Base-by-base conservation (phyloP, 805 yeast genomes). In the Ogataea methylovora region DNA sequence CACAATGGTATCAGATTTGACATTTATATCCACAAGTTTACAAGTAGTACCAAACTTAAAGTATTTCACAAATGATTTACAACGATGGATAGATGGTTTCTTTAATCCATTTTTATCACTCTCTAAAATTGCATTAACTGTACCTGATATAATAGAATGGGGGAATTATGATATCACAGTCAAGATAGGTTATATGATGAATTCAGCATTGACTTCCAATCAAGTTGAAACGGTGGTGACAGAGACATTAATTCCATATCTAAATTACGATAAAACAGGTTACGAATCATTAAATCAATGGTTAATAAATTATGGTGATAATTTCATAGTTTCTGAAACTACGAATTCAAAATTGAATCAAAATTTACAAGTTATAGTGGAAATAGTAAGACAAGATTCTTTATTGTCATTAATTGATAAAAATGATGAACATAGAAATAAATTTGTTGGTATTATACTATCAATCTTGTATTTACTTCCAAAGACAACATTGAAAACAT, bases 401-500 rank as follows among this genome's bases (percentile, higher is more conserved):
- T 31, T 54, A 2, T 10, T 52, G 12, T 25, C 14, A 10, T 26
- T 34, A 2, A 20, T 55, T 8, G 30, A 39, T 4, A 27, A 10
- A 0, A 15, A 26, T 10, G 20, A 24, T 4, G 10, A 28, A 1
- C n/a, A 36, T 8, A 29, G 31, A 4, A 22, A 36, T 12, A 20
- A 41, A 7, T 46, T 54, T 37, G 49, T 46, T 5, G 26, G 37
- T 7, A 39, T 41, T 4, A 20, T 55, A 0, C 11, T 56, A 8
- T 31, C 55, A 2, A 37, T 35, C 1, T 39, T 57, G 3, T 55
- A 46, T 30, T 26, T 53, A 10, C 47, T 45, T 19, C 56, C 56
- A 2, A 40, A 36, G 10, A 49, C 51, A 1, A 44, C 54, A 1
- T 34, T 54, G 20, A 44, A 46, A 22, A 36, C 46, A 1, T 48